Base-by-base conservation (phyloP, 805 yeast genomes). In the Zygotorulaspora florentina region DNA sequence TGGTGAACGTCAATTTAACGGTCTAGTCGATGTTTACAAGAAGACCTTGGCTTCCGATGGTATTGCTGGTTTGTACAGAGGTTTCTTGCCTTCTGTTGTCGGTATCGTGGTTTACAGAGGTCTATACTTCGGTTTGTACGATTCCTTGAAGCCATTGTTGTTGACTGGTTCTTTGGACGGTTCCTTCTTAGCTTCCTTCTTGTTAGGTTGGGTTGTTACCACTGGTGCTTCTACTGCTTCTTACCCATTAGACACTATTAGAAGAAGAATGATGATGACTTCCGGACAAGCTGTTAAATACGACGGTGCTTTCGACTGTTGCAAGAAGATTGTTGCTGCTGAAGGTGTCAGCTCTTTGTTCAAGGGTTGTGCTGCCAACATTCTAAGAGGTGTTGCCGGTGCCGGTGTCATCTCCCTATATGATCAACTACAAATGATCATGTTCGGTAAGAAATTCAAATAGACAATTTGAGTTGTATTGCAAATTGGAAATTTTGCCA, bases 181-280 rank as follows among this genome's bases (percentile, higher is more conserved):
- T 73, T 80, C 83, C 70, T 89, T 89, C 93, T 73, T 85, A 61
- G 96, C 96, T 66, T 85, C 96, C 66, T 89, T 89, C 95, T 73
- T 83, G 68, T 81, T 89, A 72, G 97, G 97, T 76, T 89, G 97
- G 97, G 80, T 81, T 74, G 96, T 89, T 68, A 89, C 97, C 75
- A 89, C 96, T 61, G 96, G 89, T 84, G 96, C 97, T 68, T 90
- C 96, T 65, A 88, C 96, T 61, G 96, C 96, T 72, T 88, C 96
- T 71, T 89, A 89, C 85, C 97, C 97, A 82, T 86, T 90, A 76
- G 97, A 89, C 78, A 89, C 97, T 70, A 89, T 89, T 71, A 90
- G 97, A 85, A 88, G 97, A 87, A 88, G 97, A 86, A 89, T 89
- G 97, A 89, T 89, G 97, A 89, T 89, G 97, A 89, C 97, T 65